Evolutionary conservation across 352 stramenopile species (phyloP), one percentile per base, ranked within the genome.

Genomic region (Aphanomyces astaci): DNA sequence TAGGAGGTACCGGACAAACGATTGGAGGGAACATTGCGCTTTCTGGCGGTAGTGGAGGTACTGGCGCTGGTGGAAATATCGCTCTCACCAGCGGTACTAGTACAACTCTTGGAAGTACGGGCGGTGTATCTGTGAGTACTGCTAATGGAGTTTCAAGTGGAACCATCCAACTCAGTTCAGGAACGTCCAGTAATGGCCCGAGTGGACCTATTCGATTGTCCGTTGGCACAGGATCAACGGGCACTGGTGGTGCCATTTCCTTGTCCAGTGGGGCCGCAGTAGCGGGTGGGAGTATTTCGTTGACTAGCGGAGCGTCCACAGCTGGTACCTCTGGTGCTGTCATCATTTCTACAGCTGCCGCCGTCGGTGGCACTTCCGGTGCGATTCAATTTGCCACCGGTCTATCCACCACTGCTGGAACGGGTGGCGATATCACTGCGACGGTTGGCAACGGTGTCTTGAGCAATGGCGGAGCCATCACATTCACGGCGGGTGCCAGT

Each of bases 1-100:
- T 71, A 43, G 92, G 86, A 40, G 94, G 93, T 75, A 81, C 63
- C 28, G 76, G 66, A 24, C 25, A 28, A 13, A 32, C 13, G 28
- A 55, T 71, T 9, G 49, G 92, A 48, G 68, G 60, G 10, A 78
- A 27, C 33, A 48, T 63, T 27, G 5, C 48, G 31, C 25, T 63
- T 3, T 9, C 33, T 13, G 48, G 54, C 31, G 54, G 54, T 7
- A 11, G 69, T 72, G 86, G 86, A 19, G 66, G 71, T 17, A n/a
- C 31, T 0, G 9, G 30, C 7, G 54, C 30, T 13, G 28, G 52
- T 43, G 52, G 52, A n/a, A 60, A 45, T 17, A 17, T 60, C 9
- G 15, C 24, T 13, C 25, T 60, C 13, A 60, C 39, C 0, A 54
- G 32, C 32, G 57, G 57, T 22, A 24, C 25, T 25, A 39, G 25